These are phyloP conservation scores for Bryum argenteum DNA, from an alignment of 225 moss, liverwort and hornwort genomes.

Conservation along the genomic window DNA sequence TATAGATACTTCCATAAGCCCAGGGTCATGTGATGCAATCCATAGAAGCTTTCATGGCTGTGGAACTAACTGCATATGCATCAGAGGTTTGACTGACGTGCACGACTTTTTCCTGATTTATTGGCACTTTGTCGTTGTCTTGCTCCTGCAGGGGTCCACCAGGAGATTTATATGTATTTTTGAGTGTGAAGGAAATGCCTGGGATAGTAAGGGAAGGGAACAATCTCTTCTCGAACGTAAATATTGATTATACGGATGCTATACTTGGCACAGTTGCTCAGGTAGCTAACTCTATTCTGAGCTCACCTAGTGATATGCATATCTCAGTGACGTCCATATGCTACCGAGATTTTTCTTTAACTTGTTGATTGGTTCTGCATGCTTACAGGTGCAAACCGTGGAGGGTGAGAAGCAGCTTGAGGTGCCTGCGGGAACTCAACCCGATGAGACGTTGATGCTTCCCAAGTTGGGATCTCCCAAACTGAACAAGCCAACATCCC, in stretches of 20 bases:
- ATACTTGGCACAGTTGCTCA: slow-evolving; percentile 87
- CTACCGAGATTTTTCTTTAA: slow-evolving; percentile 16
- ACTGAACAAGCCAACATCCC: slow-evolving; percentile 83
- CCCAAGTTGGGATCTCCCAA: slow-evolving; percentile 93
- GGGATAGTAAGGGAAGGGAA: slow-evolving; percentile 88
- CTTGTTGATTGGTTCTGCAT: neutral
- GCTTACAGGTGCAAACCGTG: slow-evolving; percentile 88
- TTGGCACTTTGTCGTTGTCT: neutral
- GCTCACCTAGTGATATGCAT: neutral
- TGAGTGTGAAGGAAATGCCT: slow-evolving; percentile 80
- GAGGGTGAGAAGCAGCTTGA: slow-evolving; percentile 81
- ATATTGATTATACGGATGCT: slow-evolving; percentile 78
- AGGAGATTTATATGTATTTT: slow-evolving; percentile 97
- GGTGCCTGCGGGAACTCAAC: slow-evolving; percentile 95
- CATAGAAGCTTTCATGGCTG: neutral
- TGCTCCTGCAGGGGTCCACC: slow-evolving; percentile 72
- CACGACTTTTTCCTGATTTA: neutral
- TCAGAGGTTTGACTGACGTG: slow-evolving; percentile 7
- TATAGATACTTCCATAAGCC: slow-evolving; percentile 1
- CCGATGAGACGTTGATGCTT: slow-evolving; percentile 85
- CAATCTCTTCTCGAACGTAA: slow-evolving; percentile 82
- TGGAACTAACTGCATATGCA: slow-evolving; percentile 4
- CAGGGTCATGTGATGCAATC: slow-evolving; percentile 1
- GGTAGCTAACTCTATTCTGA: slow-evolving; percentile 39
- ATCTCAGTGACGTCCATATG: neutral